Evolutionary conservation across 805 yeast genomes (phyloP), one percentile per base, ranked within the genome.

Genomic region (Kazachstania psychrophila): DNA sequence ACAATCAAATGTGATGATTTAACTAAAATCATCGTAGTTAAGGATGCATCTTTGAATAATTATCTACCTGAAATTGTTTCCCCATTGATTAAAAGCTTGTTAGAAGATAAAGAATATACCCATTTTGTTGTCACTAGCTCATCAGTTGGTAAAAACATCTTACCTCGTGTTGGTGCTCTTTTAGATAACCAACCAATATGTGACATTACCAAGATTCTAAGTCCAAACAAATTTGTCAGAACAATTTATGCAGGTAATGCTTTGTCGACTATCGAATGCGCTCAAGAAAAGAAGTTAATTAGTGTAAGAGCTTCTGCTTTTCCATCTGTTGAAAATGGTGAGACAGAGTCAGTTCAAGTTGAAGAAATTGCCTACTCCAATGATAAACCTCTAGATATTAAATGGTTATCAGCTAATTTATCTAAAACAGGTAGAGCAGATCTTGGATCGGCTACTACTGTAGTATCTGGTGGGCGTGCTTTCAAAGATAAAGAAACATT

Each of bases 191-290:
- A 89, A 64, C 96, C 96, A 20, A 64, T 92, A 34, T 76, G 89
- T 19, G 97, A 89, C 55, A 71, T 92, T 40, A 73, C 72, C 47
- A 72, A 73, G 51, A 79, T 89, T 27, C 73, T 72, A 45, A 65
- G 75, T 35, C 68, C 73, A 13, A 73, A 71, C 43, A 81, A 92
- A 6, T 92, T 89, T 61, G 77, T 80, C 26, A 79, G 97, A 60
- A 96, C 97, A 31, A 86, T 89, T 26, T 92, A 84, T 57, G 97
- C 98, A 15, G 98, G 98, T 33, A 92, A 92, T 61, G 94, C 94
- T 5, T 66, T 85, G 40, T 73, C 85, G 28, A 87, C 95, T 3
- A 84, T 92, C 34, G 73, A 77, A 58, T 68, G 85, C 17, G 66
- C 58, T 17, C 96, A 89, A 52, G 57, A 68, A 4, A 66, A 73